Evolutionary conservation across 2,329 filamentous ascomycete species (phyloP).

Genomic region (Talaromyces verruculosus): DNA sequence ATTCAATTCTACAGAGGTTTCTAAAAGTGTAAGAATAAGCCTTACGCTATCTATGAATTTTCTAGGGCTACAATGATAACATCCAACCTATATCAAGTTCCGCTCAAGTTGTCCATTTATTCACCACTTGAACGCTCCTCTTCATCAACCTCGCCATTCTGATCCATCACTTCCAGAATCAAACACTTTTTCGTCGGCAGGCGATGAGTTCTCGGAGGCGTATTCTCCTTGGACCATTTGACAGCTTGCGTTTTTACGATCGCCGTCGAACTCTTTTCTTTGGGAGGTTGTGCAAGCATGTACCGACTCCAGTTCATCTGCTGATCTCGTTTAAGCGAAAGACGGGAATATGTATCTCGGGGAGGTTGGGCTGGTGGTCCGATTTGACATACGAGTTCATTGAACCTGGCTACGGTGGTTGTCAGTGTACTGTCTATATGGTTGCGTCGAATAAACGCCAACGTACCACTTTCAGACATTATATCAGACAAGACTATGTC

Average conservation of each 20-base stretch:
- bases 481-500: background rate
- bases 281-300: background rate
- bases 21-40: background rate
- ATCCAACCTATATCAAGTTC: background rate
- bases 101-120: too few relatives aligned
- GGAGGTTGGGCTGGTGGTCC: background rate
- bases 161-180: background rate
- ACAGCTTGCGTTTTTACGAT: background rate
- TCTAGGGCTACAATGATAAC: background rate
- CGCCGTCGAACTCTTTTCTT: background rate
- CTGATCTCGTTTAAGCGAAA: background rate
- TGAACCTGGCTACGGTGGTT: background rate
- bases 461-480: background rate
- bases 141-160: background rate
- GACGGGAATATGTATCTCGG: background rate
- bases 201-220: too few relatives aligned
- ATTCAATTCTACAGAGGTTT: background rate
- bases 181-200: background rate
- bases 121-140: background rate
- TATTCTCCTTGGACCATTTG: background rate
- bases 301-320: background rate
- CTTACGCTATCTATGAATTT: background rate
- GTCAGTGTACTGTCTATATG: background rate
- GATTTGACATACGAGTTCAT: background rate
- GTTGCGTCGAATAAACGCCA: background rate